Evolutionary conservation across 2,329 filamentous ascomycete genomes (phyloP).

Genomic region (Aspergillus costaricaensis): DNA sequence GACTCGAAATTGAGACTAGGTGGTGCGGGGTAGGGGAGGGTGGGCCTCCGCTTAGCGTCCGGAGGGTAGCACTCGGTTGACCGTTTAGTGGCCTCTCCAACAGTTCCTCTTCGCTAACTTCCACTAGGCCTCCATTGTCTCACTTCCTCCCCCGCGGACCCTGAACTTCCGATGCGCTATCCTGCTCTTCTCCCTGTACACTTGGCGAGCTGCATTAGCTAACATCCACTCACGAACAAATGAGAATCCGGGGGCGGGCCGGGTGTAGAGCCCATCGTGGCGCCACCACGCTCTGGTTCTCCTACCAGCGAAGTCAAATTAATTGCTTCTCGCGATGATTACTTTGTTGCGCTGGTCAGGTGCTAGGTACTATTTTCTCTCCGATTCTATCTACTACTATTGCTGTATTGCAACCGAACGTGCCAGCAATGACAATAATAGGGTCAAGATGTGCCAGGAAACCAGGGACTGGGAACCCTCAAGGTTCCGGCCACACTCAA

Average conservation of each 20-base stretch:
- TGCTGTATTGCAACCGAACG: background rate
- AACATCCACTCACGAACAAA: slow-evolving; percentile 16
- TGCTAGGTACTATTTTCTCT: background rate
- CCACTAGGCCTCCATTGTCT: background rate
- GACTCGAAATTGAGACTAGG: background rate
- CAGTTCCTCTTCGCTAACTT: background rate
- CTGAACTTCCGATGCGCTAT: background rate
- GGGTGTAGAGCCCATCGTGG: slow-evolving; percentile 3
- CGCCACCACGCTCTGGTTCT: background rate
- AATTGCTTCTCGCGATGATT: slow-evolving; percentile 1
- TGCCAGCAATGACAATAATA: background rate
- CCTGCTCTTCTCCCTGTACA: no score
- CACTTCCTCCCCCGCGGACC: slow-evolving; percentile 1
- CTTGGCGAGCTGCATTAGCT: no score
- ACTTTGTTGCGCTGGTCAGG: background rate
- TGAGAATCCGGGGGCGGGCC: slow-evolving; percentile 29
- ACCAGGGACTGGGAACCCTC: background rate
- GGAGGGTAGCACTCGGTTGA: background rate
- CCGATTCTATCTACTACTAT: background rate
- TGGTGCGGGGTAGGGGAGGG: background rate
- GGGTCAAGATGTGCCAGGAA: background rate
- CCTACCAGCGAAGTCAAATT: slow-evolving; percentile 16
- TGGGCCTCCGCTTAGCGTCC: background rate
- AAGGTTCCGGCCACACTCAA: slow-evolving; percentile 1
- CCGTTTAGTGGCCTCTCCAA: background rate